phyloP scores from a whole-genome alignment of 1,284 basidiomycete species.

The Puccinia brachypodii region DNA sequence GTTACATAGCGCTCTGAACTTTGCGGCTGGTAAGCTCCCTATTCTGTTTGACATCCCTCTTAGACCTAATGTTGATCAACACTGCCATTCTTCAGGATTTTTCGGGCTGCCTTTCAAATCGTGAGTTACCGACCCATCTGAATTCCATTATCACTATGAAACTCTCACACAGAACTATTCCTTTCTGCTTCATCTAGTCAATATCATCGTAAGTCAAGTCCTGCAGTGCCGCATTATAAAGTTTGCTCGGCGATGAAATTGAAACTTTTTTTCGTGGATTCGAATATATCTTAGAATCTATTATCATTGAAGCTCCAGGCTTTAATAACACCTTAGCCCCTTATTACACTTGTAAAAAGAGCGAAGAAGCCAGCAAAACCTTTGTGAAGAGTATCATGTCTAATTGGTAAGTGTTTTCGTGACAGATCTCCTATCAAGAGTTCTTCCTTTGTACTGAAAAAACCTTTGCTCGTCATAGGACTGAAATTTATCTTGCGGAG shows the following conservation, averaged over 20 bases:
- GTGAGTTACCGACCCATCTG: neutral
- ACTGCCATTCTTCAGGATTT: slow-evolving; percentile 22
- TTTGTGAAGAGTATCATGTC: slow-evolving; percentile 11
- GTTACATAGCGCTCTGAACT: slow-evolving; percentile 45
- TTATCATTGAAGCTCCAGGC: slow-evolving; percentile 37
- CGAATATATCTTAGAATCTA: slow-evolving; percentile 26
- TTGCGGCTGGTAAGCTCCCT: slow-evolving; percentile 43
- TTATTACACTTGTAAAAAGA: slow-evolving; percentile 41
- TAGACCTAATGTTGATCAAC: neutral
- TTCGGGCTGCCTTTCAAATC: slow-evolving; percentile 44
- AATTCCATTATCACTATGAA: neutral
- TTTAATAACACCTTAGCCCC: slow-evolving; percentile 47
- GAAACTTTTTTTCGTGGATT: neutral
- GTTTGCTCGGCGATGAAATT: neutral
- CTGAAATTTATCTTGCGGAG: slow-evolving; percentile 65
- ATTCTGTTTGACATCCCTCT: neutral
- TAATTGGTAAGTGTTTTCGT: slow-evolving; percentile 34
- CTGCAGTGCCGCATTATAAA: neutral
- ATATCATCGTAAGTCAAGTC: slow-evolving; percentile 43
- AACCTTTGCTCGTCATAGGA: neutral
- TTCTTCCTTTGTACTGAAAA: neutral
- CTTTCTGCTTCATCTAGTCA: slow-evolving; percentile 3
- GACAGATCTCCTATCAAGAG: no score
- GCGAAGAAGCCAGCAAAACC: slow-evolving; percentile 14
- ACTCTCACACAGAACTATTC: no score